Percentiles rank a stretch among this genome's conserved stretches.
Evolutionary conservation across 73 alveolate species (phyloP).

Genomic region (Diophrys sp.): DNA sequence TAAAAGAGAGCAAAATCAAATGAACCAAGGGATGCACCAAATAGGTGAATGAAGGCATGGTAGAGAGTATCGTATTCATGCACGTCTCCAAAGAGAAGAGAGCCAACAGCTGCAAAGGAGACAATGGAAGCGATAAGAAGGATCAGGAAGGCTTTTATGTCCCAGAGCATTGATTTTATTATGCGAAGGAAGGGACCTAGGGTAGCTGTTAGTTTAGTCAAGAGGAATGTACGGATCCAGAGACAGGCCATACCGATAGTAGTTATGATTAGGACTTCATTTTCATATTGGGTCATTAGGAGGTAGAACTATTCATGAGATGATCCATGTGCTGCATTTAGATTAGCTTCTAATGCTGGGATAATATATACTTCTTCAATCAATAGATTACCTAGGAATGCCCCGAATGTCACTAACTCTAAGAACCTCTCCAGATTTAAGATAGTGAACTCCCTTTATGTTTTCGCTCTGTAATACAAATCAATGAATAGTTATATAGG

Average conservation of each 20-base stretch:
- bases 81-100: neutral
- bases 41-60: neutral
- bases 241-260: neutral
- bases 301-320: neutral
- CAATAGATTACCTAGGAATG: neutral
- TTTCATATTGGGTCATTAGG: neutral
- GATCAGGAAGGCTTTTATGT: constrained; percentile 3
- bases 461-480: neutral
- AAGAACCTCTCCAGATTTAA: neutral
- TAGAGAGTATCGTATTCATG: neutral
- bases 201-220: neutral
- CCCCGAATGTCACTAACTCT: neutral
- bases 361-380: neutral
- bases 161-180: constrained; percentile 1
- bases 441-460: neutral
- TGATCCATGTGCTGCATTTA: neutral
- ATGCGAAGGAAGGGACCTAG: constrained; percentile 5
- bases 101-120: neutral
- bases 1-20: neutral
- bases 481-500: neutral
- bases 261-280: neutral
- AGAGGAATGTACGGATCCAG: neutral
- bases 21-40: constrained; percentile 5
- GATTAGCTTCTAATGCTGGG: neutral
- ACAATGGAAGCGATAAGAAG: neutral